Evolutionary conservation across 2,329 filamentous ascomycete species (phyloP).

Genomic region (Sclerotinia sclerotiorum): DNA sequence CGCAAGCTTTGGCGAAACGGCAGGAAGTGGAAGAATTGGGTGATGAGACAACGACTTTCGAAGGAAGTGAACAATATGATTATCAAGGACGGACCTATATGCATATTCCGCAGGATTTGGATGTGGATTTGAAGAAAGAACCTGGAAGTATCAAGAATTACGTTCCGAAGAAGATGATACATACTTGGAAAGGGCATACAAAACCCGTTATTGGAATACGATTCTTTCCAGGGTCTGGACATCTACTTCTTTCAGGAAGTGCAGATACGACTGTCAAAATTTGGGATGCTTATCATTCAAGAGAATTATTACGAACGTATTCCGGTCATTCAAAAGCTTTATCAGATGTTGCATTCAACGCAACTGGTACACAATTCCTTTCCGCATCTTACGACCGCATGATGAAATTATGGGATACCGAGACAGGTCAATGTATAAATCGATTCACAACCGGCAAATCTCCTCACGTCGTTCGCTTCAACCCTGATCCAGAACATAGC

Average conservation of each 20-base stretch:
- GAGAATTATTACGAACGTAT: conserved; percentile 87
- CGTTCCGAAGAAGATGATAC: conserved; percentile 89
- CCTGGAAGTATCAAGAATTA: conserved; percentile 80
- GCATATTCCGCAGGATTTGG: conserved; percentile 91
- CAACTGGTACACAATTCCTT: conserved; percentile 78
- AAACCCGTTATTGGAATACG: conserved; percentile 86
- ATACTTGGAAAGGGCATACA: conserved; percentile 81
- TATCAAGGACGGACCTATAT: conserved; percentile 97
- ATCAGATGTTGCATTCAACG: conserved; percentile 86
- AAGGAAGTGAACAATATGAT: conserved; percentile 79
- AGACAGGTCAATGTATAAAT: conserved; percentile 83
- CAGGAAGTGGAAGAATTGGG: conserved; percentile 60
- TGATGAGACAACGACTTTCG: conserved; percentile 82
- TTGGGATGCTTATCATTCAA: conserved; percentile 90
- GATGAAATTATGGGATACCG: conserved; percentile 98
- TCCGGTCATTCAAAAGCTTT: conserved; percentile 86
- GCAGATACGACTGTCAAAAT: conserved; percentile 91
- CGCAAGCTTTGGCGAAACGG: conserved; percentile 53
- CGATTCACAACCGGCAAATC: conserved; percentile 94
- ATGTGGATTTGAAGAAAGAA: conserved; percentile 81
- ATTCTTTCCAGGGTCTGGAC: conserved; percentile 86
- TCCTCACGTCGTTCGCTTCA: conserved; percentile 91
- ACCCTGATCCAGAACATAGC: conserved; percentile 71
- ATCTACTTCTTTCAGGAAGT: conserved; percentile 84
- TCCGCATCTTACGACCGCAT: conserved; percentile 90